Evolutionary conservation across 768 basidiomycete genomes (phyloP), one percentile per base, ranked within the genome.

Genomic region (Pleurotus citrinopileatus): DNA sequence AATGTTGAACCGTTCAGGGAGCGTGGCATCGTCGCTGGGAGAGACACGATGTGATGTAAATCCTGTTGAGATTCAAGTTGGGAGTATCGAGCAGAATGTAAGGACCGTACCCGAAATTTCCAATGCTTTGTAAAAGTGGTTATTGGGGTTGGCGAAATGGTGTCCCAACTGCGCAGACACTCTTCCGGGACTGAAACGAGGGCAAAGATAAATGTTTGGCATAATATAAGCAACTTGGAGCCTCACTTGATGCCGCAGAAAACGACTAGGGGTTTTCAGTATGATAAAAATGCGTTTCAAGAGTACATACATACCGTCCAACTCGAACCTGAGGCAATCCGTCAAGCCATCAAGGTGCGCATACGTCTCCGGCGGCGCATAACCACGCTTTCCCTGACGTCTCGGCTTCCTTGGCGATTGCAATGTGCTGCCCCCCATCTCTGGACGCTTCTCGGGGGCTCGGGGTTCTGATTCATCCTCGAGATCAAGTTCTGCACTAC

Each of bases 231-330:
- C 20, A 13, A 32, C 5, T n/a, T 9, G 15, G 44, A 22, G 25
- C 15, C 13, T 57, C 76, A 91, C 91, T 92, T 94, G 45, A 94
- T 91, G 6, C 92, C 91, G 61, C 89, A 92, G 59, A 94, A 91
- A 12, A 92, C 59, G 20, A 93, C 90, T 93, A 32, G 0, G 10
- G 13, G 20, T 48, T 29, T 20, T 53, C 17, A 19, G 17, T 15
- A 36, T 42, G 28, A 17, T 7, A 43, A 27, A 26, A 26, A 51
- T 32, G n/a, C n/a, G n/a, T n/a, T n/a, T n/a, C n/a, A n/a, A n/a
- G 51, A 38, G 60, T 17, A 38, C n/a, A n/a, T 17, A 59, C 73
- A 42, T 59, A 89, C 89, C 74, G 51, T 89, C 84, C 1, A 91
- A 73, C 20, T 72, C 75, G 26, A 70, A 61, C 17, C 66, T 64